phyloP scores from a whole-genome alignment of 2,329 filamentous ascomycete species.

The Alternaria sp. region DNA sequence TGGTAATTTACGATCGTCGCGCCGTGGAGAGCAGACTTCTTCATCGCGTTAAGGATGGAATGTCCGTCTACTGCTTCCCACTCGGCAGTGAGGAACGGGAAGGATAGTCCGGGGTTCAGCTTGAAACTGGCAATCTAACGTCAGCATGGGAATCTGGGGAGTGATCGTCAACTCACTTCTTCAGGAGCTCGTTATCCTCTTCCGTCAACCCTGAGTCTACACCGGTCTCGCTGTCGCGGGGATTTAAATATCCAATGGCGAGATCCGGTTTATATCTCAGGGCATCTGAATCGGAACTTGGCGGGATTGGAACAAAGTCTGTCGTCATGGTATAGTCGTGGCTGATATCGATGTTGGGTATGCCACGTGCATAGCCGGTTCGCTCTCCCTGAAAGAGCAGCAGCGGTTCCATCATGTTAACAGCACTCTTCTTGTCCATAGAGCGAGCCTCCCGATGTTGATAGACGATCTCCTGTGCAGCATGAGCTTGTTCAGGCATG shows the following conservation, averaged over 20 bases:
- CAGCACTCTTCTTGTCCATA: neutral
- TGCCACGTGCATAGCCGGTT: neutral
- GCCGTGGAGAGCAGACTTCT: neutral
- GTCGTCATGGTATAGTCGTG: neutral
- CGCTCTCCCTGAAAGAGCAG: neutral
- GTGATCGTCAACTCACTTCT: neutral
- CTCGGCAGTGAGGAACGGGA: neutral
- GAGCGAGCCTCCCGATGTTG: neutral
- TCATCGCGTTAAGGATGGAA: neutral
- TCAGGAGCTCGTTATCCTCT: neutral
- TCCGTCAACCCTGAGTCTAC: neutral
- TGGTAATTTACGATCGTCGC: neutral
- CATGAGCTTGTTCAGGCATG: neutral
- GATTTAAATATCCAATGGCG: neutral
- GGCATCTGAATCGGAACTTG: neutral
- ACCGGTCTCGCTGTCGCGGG: neutral
- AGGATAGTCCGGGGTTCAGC: neutral
- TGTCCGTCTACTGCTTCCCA: neutral
- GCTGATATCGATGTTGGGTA: neutral
- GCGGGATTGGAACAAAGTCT: neutral
- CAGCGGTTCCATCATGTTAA: neutral
- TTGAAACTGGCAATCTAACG: neutral
- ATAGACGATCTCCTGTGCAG: neutral
- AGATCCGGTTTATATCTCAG: neutral
- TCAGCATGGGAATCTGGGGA: neutral